These are phyloP conservation scores for Coprinopsis strossmayeri DNA, from an alignment of 768 basidiomycete genomes.

Conservation along the genomic window DNA sequence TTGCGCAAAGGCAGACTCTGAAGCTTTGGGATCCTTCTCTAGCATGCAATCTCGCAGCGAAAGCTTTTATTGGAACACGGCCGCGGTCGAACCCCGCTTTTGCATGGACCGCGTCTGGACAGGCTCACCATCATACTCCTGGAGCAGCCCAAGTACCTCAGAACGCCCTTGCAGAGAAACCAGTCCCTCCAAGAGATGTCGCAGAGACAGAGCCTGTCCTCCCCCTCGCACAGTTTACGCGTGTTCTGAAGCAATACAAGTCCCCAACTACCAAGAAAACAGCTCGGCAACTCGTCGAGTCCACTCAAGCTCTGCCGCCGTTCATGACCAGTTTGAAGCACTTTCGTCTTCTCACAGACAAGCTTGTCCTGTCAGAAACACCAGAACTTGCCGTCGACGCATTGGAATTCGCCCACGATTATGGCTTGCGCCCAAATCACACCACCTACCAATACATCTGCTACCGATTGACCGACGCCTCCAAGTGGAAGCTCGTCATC, in stretches of 20 bases:
- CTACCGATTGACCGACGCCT: slow-evolving; percentile 19
- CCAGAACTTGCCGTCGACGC: slow-evolving; percentile 38
- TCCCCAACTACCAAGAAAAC: background rate
- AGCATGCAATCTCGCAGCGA: slow-evolving; percentile 12
- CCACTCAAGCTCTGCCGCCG: background rate
- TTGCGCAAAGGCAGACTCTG: slow-evolving; percentile 48
- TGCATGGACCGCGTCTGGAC: no score
- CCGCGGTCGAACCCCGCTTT: background rate
- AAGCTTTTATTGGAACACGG: background rate
- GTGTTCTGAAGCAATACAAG: background rate
- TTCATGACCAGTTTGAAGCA: background rate
- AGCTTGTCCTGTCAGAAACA: slow-evolving; percentile 23
- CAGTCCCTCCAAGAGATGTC: no score
- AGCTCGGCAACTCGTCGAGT: background rate
- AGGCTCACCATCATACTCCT: no score
- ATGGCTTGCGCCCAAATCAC: slow-evolving; percentile 44
- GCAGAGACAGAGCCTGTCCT: no score
- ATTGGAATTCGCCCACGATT: slow-evolving; percentile 39
- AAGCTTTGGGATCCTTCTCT: slow-evolving; percentile 28
- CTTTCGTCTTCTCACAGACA: slow-evolving; percentile 8
- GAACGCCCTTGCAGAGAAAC: no score
- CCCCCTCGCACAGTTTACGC: background rate
- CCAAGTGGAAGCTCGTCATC: slow-evolving; percentile 46
- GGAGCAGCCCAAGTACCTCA: no score
- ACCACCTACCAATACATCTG: slow-evolving; percentile 55